These are phyloP conservation scores for Tagetes patula DNA, from an alignment of 129 eudicot species.

Conservation along the genomic window DNA sequence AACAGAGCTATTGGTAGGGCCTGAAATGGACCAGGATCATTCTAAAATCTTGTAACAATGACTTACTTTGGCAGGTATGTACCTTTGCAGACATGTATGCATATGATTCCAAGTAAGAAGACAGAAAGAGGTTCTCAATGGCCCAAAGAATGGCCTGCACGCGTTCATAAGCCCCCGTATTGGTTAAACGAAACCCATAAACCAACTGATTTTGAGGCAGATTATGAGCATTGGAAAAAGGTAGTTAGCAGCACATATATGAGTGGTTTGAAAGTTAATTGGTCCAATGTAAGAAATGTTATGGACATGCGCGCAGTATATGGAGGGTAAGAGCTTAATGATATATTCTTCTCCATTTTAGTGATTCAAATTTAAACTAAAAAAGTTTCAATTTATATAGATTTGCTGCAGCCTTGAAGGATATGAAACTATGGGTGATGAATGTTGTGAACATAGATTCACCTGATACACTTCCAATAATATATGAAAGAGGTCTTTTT, in stretches of 20 bases:
- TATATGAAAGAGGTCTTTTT: constrained; percentile 79
- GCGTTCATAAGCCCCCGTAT: constrained; percentile 56
- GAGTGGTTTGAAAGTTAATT: constrained; percentile 55
- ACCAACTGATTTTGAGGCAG: constrained; percentile 60
- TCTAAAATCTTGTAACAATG: neutral
- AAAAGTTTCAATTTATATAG: constrained; percentile 32
- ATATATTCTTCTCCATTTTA: constrained; percentile 2
- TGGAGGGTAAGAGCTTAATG: constrained; percentile 58
- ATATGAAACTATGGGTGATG: constrained; percentile 76
- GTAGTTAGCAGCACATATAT: constrained; percentile 53
- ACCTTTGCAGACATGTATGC: constrained; percentile 75
- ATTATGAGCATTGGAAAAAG: constrained; percentile 60
- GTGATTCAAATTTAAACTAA: constrained; percentile 4
- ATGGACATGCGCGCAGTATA: constrained; percentile 96
- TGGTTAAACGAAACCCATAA: constrained; percentile 67
- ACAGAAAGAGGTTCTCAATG: constrained; percentile 66
- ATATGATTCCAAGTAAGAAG: constrained; percentile 47
- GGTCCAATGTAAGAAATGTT: constrained; percentile 73
- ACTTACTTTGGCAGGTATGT: constrained; percentile 50
- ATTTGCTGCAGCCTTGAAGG: constrained; percentile 77
- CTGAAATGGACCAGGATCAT: too few relatives aligned
- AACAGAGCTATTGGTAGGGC: too few relatives aligned
- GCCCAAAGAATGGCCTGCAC: constrained; percentile 74
- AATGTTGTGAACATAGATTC: constrained; percentile 76
- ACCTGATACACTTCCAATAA: constrained; percentile 83